phyloP scores from a whole-genome alignment of 768 basidiomycete genomes.

The Tricholoma furcatifolium region DNA sequence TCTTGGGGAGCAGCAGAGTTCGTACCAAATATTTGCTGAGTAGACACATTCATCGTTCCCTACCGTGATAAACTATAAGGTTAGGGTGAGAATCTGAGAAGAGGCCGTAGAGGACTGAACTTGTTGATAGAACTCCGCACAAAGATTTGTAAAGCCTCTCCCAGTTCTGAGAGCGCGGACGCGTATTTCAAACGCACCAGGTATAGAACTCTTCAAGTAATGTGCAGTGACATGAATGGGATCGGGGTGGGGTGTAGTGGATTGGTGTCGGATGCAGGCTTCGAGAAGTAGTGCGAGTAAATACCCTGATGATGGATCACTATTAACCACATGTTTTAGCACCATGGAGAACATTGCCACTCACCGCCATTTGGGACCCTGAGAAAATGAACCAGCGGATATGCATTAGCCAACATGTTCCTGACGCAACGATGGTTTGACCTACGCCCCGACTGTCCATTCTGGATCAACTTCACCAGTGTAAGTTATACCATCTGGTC shows the following conservation, averaged over 20 bases:
- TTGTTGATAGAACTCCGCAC: slow-evolving; percentile 57
- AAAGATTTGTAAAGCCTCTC: slow-evolving; percentile 53
- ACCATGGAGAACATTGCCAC: not conserved
- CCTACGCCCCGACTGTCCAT: slow-evolving; percentile 48
- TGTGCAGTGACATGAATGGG: slow-evolving; percentile 62
- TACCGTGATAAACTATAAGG: slow-evolving; percentile 23
- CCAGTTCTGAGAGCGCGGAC: slow-evolving; percentile 49
- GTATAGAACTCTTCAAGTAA: slow-evolving; percentile 46
- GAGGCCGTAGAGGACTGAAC: slow-evolving; percentile 26
- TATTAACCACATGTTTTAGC: too few relatives aligned
- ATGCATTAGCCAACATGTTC: not conserved
- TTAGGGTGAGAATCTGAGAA: not conserved
- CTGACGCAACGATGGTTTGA: slow-evolving; percentile 9
- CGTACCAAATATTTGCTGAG: slow-evolving; percentile 57
- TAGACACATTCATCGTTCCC: slow-evolving; percentile 45
- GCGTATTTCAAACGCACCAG: slow-evolving; percentile 43
- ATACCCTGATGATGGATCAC: slow-evolving; percentile 54
- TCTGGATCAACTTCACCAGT: slow-evolving; percentile 42
- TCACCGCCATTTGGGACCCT: slow-evolving; percentile 58
- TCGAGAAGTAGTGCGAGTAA: slow-evolving; percentile 54
- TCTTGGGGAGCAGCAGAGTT: slow-evolving; percentile 31
- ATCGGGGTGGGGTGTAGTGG: slow-evolving; percentile 41
- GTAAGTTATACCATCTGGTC: slow-evolving; percentile 23
- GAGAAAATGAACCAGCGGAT: not conserved
- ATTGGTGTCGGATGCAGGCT: slow-evolving; percentile 52